Percentiles rank a stretch among this genome's conserved stretches.
phyloP scores from a whole-genome alignment of 148 eudicot genomes.

The Gaultheria prostrata region DNA sequence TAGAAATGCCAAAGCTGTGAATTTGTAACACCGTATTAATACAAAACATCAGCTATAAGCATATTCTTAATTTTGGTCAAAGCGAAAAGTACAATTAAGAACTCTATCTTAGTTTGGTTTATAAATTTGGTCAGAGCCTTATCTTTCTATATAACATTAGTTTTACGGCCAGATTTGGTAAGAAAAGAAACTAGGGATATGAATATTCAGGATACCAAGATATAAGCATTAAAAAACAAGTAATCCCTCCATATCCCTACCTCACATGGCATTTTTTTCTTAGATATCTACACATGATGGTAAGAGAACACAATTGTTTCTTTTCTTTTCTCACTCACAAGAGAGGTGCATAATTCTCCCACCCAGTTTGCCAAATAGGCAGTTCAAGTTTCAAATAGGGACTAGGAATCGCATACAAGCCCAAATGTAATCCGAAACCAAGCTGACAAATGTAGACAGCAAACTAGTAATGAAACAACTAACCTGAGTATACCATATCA shows the following conservation, averaged over 20 bases:
- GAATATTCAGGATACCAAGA: neutral
- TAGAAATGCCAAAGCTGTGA: neutral
- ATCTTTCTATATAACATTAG: neutral
- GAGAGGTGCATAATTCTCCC: neutral
- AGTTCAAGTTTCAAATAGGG: neutral
- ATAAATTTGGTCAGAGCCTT: neutral
- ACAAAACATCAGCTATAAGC: neutral
- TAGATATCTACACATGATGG: neutral
- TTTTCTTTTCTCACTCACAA: neutral
- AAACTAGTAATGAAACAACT: conserved; percentile 11
- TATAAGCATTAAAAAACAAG: neutral
- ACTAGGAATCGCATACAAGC: neutral
- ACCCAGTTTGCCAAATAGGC: neutral
- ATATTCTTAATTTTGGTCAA: neutral
- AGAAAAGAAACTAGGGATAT: neutral
- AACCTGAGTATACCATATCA: conserved; percentile 21
- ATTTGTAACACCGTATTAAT: neutral
- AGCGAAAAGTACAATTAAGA: neutral
- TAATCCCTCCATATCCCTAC: neutral
- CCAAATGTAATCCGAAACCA: neutral
- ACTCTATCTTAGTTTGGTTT: neutral
- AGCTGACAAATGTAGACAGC: neutral
- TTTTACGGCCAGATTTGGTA: neutral
- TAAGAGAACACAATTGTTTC: neutral
- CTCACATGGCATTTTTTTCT: neutral